Base-by-base conservation (phyloP, 768 basidiomycete genomes). In the Mrakia frigida region DNA sequence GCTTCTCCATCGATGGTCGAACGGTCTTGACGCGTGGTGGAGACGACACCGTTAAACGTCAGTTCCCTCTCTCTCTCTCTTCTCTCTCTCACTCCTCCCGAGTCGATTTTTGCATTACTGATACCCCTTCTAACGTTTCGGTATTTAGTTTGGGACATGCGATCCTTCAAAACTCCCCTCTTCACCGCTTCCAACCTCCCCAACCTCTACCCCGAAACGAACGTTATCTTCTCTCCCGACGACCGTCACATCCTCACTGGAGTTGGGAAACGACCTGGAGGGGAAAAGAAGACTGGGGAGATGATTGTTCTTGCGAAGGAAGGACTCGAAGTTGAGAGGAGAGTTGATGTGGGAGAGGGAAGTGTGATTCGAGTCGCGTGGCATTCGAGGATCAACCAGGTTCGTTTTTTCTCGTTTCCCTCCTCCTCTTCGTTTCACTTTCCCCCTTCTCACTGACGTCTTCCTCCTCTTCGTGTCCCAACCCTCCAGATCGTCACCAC, bases 321-420 rank as follows among this genome's bases (percentile, higher is more conserved):
- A 75, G 87, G 86, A 53, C 84, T 97, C 61, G 89, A 90, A 77
- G 87, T 90, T 68, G 78, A 82, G 71, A 46, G 81, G 3, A 75
- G 81, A 5, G 78, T 82, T 9, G 73, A 76, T 7, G 80, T 86
- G 56, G 84, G 82, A 7, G 81, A 82, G 59, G 83, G 84, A 25
- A 80, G 79, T 50, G 94, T 97, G 14, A 92, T 99, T 75, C 91
- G 90, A 81, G 92, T 98, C 3, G 84, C 87, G 37, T 99, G 97
- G 97, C 97, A 98, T 85, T 89, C 92, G 9, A 93, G 92, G 84
- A 98, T 99, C 86, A 99, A 99, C 85, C 93, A 97, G 87, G 93
- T 92, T 78, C 80, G 89, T 82, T 18, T 7, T 21, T 2, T 60
- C 31, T 43, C 23, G 35, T 46, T 28, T 23, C 10, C 28, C 53